Conservation (phyloP, 306 rosid species). For the Gleditsia sinensis region DNA sequence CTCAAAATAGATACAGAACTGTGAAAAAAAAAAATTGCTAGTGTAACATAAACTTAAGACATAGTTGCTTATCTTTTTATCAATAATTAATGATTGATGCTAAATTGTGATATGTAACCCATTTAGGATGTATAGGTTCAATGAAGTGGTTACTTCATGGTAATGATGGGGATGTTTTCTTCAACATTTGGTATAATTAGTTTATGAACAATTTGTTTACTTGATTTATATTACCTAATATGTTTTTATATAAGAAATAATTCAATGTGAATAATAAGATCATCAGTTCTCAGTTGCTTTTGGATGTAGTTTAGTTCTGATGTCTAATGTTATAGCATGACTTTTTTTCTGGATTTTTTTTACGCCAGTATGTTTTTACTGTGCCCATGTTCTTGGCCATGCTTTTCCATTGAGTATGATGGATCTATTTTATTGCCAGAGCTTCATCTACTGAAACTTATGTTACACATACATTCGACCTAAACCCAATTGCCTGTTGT, state of each 20-base stretch:
- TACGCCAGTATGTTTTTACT: neutral
- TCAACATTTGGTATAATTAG: neutral
- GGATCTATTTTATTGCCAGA: slow-evolving; percentile 13
- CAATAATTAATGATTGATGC: slow-evolving; percentile 11
- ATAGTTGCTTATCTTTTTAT: slow-evolving; percentile 1
- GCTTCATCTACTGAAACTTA: slow-evolving; percentile 14
- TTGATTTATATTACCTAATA: neutral
- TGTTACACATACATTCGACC: slow-evolving; percentile 19
- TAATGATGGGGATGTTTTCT: neutral
- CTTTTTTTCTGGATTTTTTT: neutral
- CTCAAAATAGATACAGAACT: neutral
- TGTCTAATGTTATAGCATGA: neutral
- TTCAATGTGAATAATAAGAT: neutral
- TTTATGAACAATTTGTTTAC: neutral
- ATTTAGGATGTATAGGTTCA: neutral
- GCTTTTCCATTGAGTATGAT: slow-evolving; percentile 2
- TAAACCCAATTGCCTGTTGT: slow-evolving; percentile 38
- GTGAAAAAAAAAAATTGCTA: slow-evolving; percentile 12
- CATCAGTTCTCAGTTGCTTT: neutral
- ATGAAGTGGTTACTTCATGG: neutral
- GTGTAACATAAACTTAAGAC: neutral
- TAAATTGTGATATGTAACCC: neutral
- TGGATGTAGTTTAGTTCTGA: neutral
- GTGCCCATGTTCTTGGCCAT: slow-evolving; percentile 2
- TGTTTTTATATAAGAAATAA: neutral